Percentiles rank a stretch among this genome's conserved stretches.
These are phyloP conservation scores for Lactuca sativa DNA, from an alignment of 129 eudicot genomes.

Conservation along the genomic window DNA sequence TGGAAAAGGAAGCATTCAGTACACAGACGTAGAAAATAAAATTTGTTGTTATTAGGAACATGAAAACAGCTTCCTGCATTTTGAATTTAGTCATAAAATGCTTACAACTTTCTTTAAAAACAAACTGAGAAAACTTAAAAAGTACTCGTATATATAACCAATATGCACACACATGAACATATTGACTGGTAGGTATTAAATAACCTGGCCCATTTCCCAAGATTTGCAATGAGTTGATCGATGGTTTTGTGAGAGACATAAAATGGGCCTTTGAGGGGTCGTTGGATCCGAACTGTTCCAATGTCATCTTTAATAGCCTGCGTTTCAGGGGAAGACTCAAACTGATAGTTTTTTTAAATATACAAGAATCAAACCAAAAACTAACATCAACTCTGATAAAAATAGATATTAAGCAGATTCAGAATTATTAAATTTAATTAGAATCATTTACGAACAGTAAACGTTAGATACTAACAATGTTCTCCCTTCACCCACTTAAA, in stretches of 20 bases:
- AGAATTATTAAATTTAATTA: not conserved
- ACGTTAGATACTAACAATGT: not conserved
- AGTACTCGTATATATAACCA: conserved; percentile 8
- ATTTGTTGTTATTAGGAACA: not conserved
- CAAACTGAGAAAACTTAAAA: no score
- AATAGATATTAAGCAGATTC: conserved; percentile 7
- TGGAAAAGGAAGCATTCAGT: conserved; percentile 32
- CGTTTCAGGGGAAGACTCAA: conserved; percentile 1
- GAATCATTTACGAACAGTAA: not conserved
- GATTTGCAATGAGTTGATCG: conserved; percentile 95
- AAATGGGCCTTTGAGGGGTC: conserved; percentile 95
- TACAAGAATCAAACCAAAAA: not conserved
- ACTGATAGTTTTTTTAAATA: conserved; percentile 7
- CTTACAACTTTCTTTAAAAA: not conserved
- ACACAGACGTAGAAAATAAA: not conserved
- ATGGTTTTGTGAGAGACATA: conserved; percentile 83
- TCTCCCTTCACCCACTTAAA: no score
- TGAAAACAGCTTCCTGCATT: not conserved
- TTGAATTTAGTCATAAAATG: not conserved
- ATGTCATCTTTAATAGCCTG: conserved; percentile 97
- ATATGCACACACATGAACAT: not conserved
- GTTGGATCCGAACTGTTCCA: conserved; percentile 87
- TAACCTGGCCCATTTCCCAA: conserved; percentile 97
- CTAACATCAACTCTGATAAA: conserved; percentile 1
- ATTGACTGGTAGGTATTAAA: not conserved